Percentiles rank a stretch among this genome's conserved stretches.
Evolutionary conservation across 257 asterid species (phyloP).

Genomic region (Cynanchum wilfordii): DNA sequence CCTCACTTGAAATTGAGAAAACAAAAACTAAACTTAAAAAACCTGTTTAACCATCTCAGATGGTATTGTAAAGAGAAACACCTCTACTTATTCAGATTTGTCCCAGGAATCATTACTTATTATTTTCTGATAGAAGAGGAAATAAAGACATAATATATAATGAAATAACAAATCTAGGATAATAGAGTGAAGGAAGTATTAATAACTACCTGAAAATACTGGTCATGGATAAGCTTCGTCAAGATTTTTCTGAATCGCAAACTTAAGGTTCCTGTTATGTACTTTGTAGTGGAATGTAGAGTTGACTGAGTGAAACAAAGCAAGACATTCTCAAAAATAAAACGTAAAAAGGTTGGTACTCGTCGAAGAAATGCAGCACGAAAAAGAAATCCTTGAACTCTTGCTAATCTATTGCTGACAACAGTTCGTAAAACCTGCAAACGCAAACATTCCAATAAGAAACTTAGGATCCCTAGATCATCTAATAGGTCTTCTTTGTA

Average conservation of each 20-base stretch:
- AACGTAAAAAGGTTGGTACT: slow-evolving; percentile 80
- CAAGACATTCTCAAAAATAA: slow-evolving; percentile 79
- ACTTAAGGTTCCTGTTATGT: slow-evolving; percentile 85
- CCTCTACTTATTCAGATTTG: neutral
- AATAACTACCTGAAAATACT: slow-evolving; percentile 82
- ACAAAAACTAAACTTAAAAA: neutral
- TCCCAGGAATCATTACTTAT: neutral
- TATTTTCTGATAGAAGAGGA: slow-evolving; percentile 1
- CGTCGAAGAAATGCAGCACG: slow-evolving; percentile 98
- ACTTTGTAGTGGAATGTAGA: slow-evolving; percentile 84
- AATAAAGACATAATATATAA: neutral
- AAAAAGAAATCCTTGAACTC: slow-evolving; percentile 97
- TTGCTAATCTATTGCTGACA: slow-evolving; percentile 95
- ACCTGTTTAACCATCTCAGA: neutral
- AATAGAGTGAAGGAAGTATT: neutral
- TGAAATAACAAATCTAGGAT: neutral
- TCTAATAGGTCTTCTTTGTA: neutral
- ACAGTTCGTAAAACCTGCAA: slow-evolving; percentile 84
- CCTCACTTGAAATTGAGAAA: neutral
- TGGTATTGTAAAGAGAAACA: neutral
- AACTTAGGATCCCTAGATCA: neutral
- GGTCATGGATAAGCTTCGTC: slow-evolving; percentile 82
- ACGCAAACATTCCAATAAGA: neutral
- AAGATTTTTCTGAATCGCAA: slow-evolving; percentile 79
- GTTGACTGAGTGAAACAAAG: slow-evolving; percentile 92